Evolutionary conservation across 495 filamentous ascomycete species (phyloP), one percentile per base, ranked within the genome.

Genomic region (Talaromyces wortmannii): DNA sequence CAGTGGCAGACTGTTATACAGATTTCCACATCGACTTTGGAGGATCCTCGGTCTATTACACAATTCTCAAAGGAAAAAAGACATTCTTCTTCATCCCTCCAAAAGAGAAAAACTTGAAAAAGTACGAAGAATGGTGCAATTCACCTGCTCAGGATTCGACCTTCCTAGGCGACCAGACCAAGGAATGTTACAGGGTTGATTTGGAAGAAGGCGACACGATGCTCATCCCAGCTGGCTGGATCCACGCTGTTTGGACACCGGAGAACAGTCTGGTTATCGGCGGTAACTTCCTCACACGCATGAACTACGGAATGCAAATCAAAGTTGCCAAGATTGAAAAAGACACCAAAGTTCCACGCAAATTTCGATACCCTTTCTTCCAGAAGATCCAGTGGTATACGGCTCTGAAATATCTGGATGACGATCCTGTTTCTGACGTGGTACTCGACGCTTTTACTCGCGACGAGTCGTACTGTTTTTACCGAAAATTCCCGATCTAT

Each of bases 21-120:
- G 87, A 90, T 67, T 90, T 90, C 58, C 87, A 90, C 65, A 87
- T 90, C 59, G 87, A 90, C 63, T 90, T 90, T 68, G 87, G 85
- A 45, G 87, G 87, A 4, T 90, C 87, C 7, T 89, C 85, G 1
- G 87, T 90, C 7, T 90, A 84, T 62, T 90, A 90, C 59, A 87
- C 89, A 59, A 88, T 90, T 58, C 63, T 90, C 49, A 86, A 86
- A 61, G 87, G 87, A 52, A 83, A 81, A 63, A 90, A 90, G 68
- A 86, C 85, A 0, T 90, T 90, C 63, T 84, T 90, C 64, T 88
- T 90, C 72, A 88, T 90, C 50, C 83, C 83, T 6, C 87, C 87
- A 1, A 88, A 87, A 54, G 80, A 86, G 57, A 84, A 87, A 61
- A 77, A 90, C 57, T 69, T 90, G 48, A 89, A 89, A 67, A 86